Conservation (phyloP, 257 asterid genomes). For the Solanum sejunctum region DNA sequence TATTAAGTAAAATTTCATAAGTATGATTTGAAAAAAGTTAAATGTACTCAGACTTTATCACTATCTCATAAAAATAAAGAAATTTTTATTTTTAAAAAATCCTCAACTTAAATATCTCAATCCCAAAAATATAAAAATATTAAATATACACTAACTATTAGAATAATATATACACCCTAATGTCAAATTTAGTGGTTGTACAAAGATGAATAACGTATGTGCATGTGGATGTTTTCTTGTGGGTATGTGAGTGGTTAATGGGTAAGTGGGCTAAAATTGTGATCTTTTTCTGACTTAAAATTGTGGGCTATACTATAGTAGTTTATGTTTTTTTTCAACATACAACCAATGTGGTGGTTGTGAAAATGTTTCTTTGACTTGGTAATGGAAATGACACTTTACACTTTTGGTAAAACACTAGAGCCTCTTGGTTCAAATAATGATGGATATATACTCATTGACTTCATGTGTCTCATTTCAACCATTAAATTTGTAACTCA, state of each 20-base stretch:
- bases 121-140: too few relatives aligned
- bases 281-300: not conserved
- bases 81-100: rapidly evolving
- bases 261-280: not conserved
- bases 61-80: too few relatives aligned
- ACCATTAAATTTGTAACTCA: not conserved
- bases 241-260: not conserved
- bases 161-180: not conserved
- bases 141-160: too few relatives aligned
- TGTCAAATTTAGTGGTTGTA: not conserved
- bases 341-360: not conserved
- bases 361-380: not conserved
- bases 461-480: not conserved
- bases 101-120: too few relatives aligned
- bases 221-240: not conserved
- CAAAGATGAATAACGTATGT: not conserved
- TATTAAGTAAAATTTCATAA: too few relatives aligned
- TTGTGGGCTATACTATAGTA: not conserved
- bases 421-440: not conserved
- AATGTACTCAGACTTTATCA: too few relatives aligned
- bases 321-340: not conserved
- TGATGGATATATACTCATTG: not conserved
- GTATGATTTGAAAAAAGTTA: rapidly evolving
- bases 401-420: not conserved
- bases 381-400: not conserved